Conservation (phyloP, 345 rosid species). For the Geranium rotundifolium region DNA sequence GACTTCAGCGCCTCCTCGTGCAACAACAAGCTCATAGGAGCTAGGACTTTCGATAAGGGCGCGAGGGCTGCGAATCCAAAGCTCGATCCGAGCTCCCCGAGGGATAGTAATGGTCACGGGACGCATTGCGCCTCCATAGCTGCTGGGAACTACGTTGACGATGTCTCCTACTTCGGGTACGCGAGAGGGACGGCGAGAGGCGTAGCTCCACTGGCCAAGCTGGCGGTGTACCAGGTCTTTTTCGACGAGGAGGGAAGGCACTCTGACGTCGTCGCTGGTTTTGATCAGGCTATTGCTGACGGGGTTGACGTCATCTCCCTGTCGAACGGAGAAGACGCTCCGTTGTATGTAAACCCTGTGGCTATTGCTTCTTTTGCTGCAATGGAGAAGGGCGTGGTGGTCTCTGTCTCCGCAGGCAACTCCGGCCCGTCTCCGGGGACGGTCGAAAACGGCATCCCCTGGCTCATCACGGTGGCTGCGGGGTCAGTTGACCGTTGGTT, state of each 20-base stretch:
- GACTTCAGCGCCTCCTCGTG: slow-evolving; percentile 25
- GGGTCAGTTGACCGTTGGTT: slow-evolving; percentile 26
- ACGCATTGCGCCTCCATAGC: slow-evolving; percentile 42
- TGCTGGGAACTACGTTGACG: slow-evolving; percentile 26
- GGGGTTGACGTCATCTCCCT: slow-evolving; percentile 34
- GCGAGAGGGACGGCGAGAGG: slow-evolving; percentile 27
- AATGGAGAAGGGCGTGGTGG: too few species aligned
- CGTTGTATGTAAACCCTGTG: too few species aligned
- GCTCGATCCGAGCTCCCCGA: slow-evolving; percentile 17
- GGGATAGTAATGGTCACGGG: slow-evolving; percentile 33
- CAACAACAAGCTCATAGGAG: slow-evolving; percentile 37
- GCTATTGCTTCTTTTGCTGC: too few species aligned
- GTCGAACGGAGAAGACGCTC: slow-evolving; percentile 4
- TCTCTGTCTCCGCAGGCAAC: slow-evolving; percentile 15
- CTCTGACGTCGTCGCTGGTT: slow-evolving; percentile 40
- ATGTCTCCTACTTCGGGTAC: slow-evolving; percentile 38
- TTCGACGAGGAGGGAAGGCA: slow-evolving; percentile 21
- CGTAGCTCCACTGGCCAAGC: slow-evolving; percentile 26
- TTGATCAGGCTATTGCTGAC: slow-evolving; percentile 38
- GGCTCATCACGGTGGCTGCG: slow-evolving; percentile 32
- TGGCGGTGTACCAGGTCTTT: slow-evolving; percentile 29
- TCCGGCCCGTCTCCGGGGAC: slow-evolving; percentile 8
- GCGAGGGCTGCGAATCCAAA: slow-evolving; percentile 24
- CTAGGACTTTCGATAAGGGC: slow-evolving; percentile 28
- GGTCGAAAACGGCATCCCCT: slow-evolving; percentile 29